Evolutionary conservation across 2,329 filamentous ascomycete species (phyloP).

Genomic region (Zymoseptoria crescenta): DNA sequence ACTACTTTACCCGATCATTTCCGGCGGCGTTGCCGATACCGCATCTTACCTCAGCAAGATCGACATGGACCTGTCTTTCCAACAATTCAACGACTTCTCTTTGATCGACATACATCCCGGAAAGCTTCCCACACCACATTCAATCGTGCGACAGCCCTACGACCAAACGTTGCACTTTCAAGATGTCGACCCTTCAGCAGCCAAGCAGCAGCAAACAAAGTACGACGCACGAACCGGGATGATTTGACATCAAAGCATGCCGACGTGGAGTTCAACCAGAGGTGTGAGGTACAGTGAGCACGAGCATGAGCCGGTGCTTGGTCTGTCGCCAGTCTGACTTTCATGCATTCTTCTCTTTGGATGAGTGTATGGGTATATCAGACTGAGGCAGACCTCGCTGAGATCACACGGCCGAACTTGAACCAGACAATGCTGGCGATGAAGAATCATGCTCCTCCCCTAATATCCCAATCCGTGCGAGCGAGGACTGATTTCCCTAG

Average conservation of each 20-base stretch:
- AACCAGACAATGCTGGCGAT: constrained; percentile 46
- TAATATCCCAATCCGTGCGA: constrained; percentile 3
- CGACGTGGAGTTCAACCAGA: neutral
- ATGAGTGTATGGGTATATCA: neutral
- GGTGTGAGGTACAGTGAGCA: constrained; percentile 21
- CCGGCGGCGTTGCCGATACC: neutral
- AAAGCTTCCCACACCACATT: neutral
- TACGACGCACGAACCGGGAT: constrained; percentile 14
- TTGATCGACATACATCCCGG: neutral
- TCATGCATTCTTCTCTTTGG: neutral
- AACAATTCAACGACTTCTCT: neutral
- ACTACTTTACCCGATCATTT: neutral
- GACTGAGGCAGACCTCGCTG: constrained; percentile 30
- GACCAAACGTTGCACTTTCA: neutral
- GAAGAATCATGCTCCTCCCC: constrained; percentile 44
- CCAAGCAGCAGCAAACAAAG: constrained; percentile 1
- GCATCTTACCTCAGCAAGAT: neutral
- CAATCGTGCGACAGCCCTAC: neutral
- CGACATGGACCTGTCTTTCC: neutral
- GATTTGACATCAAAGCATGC: constrained; percentile 8
- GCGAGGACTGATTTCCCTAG: constrained; percentile 30
- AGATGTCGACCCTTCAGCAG: neutral
- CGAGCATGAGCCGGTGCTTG: constrained; percentile 32
- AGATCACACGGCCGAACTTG: constrained; percentile 49
- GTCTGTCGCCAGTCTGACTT: constrained; percentile 2